Conservation (phyloP, 2,329 filamentous ascomycete species). For the Botrytis paeoniae region DNA sequence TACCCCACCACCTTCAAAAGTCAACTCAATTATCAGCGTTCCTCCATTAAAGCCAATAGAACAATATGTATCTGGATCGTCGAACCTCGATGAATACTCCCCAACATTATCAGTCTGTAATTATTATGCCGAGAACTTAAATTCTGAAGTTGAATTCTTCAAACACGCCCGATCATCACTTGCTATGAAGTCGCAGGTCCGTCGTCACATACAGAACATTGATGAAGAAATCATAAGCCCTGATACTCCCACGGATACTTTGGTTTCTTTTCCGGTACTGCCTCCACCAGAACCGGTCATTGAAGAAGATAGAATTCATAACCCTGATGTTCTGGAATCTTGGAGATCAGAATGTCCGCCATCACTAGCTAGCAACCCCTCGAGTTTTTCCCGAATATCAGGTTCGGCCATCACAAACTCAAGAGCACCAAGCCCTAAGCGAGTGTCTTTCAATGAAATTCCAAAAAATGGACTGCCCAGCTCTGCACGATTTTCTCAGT, state of each 20-base stretch:
- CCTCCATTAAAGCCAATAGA: constrained; percentile 15
- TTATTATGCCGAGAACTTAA: constrained; percentile 25
- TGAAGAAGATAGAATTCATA: background rate
- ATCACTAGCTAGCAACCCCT: background rate
- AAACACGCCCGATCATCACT: constrained; percentile 13
- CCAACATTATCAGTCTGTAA: constrained; percentile 30
- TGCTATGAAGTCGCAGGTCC: constrained; percentile 21
- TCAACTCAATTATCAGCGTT: constrained; percentile 26
- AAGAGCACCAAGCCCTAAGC: background rate
- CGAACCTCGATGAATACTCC: constrained; percentile 21
- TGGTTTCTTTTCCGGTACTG: constrained; percentile 6
- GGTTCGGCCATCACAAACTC: background rate
- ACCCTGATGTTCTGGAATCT: background rate
- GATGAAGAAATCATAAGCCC: constrained; percentile 8
- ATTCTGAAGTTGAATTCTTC: constrained; percentile 30
- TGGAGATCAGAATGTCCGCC: background rate
- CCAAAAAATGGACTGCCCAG: background rate
- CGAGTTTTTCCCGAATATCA: background rate
- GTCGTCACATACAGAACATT: constrained; percentile 25
- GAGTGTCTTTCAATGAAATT: background rate
- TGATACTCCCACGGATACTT: constrained; percentile 10
- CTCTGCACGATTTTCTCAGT: background rate
- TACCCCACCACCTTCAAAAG: constrained; percentile 26
- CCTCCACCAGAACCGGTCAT: background rate
- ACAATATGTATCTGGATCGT: background rate